Evolutionary conservation across 805 yeast genomes (phyloP).

Genomic region (Sungouiozyma intestinalis): DNA sequence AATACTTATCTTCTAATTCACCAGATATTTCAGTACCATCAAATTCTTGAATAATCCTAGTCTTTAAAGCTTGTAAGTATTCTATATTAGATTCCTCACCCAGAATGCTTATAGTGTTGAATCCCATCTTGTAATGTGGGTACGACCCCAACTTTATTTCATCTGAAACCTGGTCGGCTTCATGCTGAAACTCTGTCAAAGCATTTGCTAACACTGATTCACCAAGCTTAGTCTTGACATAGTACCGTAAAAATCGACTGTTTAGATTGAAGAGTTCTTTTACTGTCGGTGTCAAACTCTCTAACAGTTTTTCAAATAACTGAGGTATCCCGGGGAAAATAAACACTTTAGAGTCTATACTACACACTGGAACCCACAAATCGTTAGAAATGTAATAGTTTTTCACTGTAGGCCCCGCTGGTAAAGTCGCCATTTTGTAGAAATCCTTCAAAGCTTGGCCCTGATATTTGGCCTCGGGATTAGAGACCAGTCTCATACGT

Average conservation of each 20-base stretch:
- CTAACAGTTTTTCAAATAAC: constrained; percentile 48
- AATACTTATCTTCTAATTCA: constrained; percentile 41
- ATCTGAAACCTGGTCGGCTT: constrained; percentile 22
- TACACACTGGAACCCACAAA: constrained; percentile 80
- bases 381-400: constrained; percentile 39
- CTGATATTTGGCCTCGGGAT: constrained; percentile 27
- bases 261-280: constrained; percentile 30
- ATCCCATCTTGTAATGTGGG: constrained; percentile 59
- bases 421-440: constrained; percentile 72
- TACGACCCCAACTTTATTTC: constrained; percentile 70
- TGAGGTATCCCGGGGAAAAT: constrained; percentile 81
- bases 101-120: constrained; percentile 64
- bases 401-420: constrained; percentile 38
- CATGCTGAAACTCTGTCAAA: constrained; percentile 41
- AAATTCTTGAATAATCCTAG: constrained; percentile 35
- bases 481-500: constrained; percentile 45
- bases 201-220: constrained; percentile 66
- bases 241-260: constrained; percentile 35
- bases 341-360: constrained; percentile 51
- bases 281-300: constrained; percentile 32
- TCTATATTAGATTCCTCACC: constrained; percentile 39
- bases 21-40: constrained; percentile 48
- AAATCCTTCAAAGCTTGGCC: constrained; percentile 48
- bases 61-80: constrained; percentile 36
- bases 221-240: constrained; percentile 47